Percentiles rank a stretch among this genome's conserved stretches.
Conservation (phyloP, 495 filamentous ascomycete species). For the Podospora comata region DNA sequence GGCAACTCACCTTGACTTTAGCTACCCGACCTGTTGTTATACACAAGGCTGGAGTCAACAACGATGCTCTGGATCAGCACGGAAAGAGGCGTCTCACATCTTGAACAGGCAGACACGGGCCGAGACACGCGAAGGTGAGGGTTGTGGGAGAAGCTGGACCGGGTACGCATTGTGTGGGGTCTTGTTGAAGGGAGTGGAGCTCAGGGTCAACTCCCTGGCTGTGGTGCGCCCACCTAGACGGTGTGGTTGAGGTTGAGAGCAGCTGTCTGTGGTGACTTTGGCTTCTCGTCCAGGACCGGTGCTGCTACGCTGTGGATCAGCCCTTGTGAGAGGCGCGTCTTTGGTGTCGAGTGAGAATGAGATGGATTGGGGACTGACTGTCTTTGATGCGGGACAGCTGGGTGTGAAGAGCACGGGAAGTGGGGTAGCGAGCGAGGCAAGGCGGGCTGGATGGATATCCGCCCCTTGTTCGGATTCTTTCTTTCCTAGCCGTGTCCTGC, state of each 20-base stretch:
- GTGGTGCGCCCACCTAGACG: not conserved
- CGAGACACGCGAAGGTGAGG: constrained; percentile 85
- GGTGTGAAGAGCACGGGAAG: not conserved
- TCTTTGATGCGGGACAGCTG: not conserved
- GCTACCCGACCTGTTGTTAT: constrained; percentile 60
- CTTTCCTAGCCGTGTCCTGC: too few relatives aligned
- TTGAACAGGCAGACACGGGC: constrained; percentile 87
- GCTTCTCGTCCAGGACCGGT: not conserved
- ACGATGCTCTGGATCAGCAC: not conserved
- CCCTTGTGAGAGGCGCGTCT: not conserved
- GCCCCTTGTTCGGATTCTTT: too few relatives aligned
- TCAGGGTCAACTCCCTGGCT: not conserved
- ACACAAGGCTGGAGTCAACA: constrained; percentile 22
- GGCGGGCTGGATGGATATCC: not conserved
- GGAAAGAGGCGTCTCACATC: constrained; percentile 54
- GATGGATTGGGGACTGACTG: not conserved
- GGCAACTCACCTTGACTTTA: constrained; percentile 66
- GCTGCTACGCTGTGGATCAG: not conserved
- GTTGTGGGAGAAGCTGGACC: constrained; percentile 57
- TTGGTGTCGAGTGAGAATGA: not conserved
- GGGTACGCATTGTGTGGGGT: constrained; percentile 33
- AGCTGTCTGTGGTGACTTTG: not conserved
- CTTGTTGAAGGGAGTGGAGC: constrained; percentile 11
- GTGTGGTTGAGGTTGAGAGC: not conserved
- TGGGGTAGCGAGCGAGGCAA: not conserved